Evolutionary conservation across 805 yeast species (phyloP).

Genomic region (Alloascoidea africana): DNA sequence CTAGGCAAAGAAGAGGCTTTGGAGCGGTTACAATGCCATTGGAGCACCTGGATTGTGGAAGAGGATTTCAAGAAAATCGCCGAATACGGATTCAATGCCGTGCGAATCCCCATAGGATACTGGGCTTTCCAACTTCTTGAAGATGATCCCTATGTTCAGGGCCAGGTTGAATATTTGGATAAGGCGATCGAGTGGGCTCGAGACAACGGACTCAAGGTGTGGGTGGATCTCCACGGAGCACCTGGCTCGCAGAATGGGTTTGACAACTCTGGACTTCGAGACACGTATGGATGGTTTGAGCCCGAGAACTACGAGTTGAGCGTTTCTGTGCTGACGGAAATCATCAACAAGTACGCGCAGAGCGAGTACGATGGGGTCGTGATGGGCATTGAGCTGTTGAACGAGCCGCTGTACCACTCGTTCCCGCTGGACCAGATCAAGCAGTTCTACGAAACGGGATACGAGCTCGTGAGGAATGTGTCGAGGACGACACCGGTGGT

Average conservation of each 20-base stretch:
- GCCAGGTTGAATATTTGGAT: constrained; percentile 48
- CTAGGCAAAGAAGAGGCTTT: constrained; percentile 41
- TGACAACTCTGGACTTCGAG: constrained; percentile 67
- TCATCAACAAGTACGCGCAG: constrained; percentile 42
- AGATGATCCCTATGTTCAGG: constrained; percentile 65
- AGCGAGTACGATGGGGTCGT: constrained; percentile 50
- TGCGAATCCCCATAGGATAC: constrained; percentile 70
- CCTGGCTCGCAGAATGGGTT: constrained; percentile 78
- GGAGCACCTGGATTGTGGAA: constrained; percentile 54
- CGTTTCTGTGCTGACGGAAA: constrained; percentile 28
- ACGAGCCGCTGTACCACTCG: constrained; percentile 67
- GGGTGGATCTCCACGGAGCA: constrained; percentile 73
- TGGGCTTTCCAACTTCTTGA: constrained; percentile 52
- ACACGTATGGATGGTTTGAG: constrained; percentile 32
- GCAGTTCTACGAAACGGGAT: constrained; percentile 41
- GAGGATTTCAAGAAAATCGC: constrained; percentile 41
- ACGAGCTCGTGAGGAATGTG: constrained; percentile 33
- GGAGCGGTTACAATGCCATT: constrained; percentile 37
- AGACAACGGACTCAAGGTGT: constrained; percentile 37
- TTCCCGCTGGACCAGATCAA: constrained; percentile 40
- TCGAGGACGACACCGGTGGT: constrained; percentile 37
- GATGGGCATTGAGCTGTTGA: constrained; percentile 64
- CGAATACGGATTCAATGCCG: constrained; percentile 43
- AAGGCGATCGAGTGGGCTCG: constrained; percentile 52
- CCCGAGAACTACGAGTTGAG: constrained; percentile 29